A percentile compares a stretch with the other conserved stretches of the same genome.
phyloP scores from a whole-genome alignment of 148 eudicot genomes.

The Chenopodium formosanum region DNA sequence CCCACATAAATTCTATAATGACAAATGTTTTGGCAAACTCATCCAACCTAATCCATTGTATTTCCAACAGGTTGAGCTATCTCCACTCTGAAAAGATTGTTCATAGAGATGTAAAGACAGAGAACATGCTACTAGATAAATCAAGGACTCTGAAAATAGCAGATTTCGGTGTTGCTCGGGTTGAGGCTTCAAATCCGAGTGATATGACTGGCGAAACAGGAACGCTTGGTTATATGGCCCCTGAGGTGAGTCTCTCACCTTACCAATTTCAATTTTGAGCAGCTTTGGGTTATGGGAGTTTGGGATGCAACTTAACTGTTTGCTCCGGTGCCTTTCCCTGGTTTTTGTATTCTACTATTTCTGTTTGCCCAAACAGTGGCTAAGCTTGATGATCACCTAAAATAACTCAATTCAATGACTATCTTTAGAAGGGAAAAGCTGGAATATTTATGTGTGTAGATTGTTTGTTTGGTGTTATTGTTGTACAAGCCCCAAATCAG shows the following conservation, averaged over 20 bases:
- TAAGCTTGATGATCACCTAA: not conserved
- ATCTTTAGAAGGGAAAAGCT: not conserved
- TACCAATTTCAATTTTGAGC: not conserved
- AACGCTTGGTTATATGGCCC: constrained; percentile 99
- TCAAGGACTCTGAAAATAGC: constrained; percentile 88
- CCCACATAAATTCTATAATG: not conserved
- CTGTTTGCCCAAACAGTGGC: not conserved
- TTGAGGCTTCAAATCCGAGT: constrained; percentile 95
- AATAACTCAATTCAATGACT: not conserved
- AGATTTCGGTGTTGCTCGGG: constrained; percentile 98
- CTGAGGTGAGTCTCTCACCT: constrained; percentile 56
- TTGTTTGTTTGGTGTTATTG: not conserved
- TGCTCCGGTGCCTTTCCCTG: not conserved
- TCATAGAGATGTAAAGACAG: constrained; percentile 97
- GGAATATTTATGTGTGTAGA: not conserved
- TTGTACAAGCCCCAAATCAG: not conserved
- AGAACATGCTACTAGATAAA: constrained; percentile 94
- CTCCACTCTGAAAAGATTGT: constrained; percentile 93
- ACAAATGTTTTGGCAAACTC: not conserved
- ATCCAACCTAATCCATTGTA: not conserved
- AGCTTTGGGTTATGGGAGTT: not conserved
- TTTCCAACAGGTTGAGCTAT: constrained; percentile 72
- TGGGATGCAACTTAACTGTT: not conserved
- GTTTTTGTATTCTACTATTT: not conserved
- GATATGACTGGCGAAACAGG: constrained; percentile 99